Conservation (phyloP, 495 filamentous ascomycete species). For the Evernia prunastri region DNA sequence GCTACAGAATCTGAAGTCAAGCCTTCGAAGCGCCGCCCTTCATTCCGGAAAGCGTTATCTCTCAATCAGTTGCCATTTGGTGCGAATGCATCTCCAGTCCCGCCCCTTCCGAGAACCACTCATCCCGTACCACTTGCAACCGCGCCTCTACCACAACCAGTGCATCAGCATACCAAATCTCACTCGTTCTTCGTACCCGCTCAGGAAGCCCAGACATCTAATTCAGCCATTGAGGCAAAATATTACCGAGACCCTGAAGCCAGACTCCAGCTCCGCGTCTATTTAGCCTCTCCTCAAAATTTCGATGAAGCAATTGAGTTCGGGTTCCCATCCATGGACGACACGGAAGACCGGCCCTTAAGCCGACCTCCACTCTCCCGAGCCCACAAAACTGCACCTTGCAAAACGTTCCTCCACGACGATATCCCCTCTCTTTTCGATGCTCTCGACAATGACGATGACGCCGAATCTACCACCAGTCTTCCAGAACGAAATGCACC, state of each 20-base stretch:
- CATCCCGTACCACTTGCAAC: constrained; percentile 18
- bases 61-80: constrained; percentile 29
- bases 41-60: constrained; percentile 47
- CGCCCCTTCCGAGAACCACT: constrained; percentile 22
- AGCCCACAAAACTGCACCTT: constrained; percentile 20
- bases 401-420: constrained; percentile 43
- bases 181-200: constrained; percentile 28
- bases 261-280: constrained; percentile 78
- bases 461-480: constrained; percentile 32
- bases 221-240: constrained; percentile 60
- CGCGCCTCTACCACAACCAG: constrained; percentile 8
- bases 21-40: constrained; percentile 28
- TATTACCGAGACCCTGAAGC: constrained; percentile 91
- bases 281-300: constrained; percentile 83
- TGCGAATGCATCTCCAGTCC: constrained; percentile 23
- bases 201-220: constrained; percentile 37
- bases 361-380: constrained; percentile 21
- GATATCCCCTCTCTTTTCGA: constrained; percentile 33
- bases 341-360: constrained; percentile 33
- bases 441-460: constrained; percentile 40
- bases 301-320: constrained; percentile 94
- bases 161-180: constrained; percentile 37
- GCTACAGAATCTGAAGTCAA: constrained; percentile 27
- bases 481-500: constrained; percentile 44
- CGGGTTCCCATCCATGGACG: constrained; percentile 66